Conservation (phyloP, 2,329 filamentous ascomycete genomes). For the Alternaria arbusti region DNA sequence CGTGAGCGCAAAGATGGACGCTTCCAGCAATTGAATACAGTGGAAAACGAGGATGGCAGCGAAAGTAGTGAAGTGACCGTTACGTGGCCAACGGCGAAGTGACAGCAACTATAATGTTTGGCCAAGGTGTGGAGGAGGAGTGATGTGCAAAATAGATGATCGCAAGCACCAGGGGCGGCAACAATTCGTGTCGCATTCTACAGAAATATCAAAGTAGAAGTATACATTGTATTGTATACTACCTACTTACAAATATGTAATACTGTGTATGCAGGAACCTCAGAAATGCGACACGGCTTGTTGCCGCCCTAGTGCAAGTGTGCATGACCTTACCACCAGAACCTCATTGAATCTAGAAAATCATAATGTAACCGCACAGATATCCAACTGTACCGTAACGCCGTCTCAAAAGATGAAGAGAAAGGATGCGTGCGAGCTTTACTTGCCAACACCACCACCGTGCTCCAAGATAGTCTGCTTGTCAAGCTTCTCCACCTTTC, state of each 20-base stretch:
- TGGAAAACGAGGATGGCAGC: neutral
- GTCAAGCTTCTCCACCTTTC: constrained; percentile 62
- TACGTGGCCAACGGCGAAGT: neutral
- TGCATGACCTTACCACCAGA: neutral
- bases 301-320: too few species aligned
- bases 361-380: neutral
- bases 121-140: constrained; percentile 8
- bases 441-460: constrained; percentile 29
- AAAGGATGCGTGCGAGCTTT: neutral
- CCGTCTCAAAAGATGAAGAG: neutral
- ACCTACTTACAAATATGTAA: too few species aligned
- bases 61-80: neutral
- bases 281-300: too few species aligned
- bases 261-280: too few species aligned
- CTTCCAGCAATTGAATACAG: neutral
- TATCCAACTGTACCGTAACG: constrained; percentile 5
- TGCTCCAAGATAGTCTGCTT: constrained; percentile 50
- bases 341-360: neutral
- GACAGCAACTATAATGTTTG: neutral
- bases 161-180: neutral
- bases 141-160: constrained; percentile 1
- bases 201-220: too few species aligned
- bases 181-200: too few species aligned
- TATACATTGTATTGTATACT: too few species aligned
- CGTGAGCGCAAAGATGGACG: neutral